Conservation (phyloP, 208 protist genomes). For the Herpetomonas muscarum region DNA sequence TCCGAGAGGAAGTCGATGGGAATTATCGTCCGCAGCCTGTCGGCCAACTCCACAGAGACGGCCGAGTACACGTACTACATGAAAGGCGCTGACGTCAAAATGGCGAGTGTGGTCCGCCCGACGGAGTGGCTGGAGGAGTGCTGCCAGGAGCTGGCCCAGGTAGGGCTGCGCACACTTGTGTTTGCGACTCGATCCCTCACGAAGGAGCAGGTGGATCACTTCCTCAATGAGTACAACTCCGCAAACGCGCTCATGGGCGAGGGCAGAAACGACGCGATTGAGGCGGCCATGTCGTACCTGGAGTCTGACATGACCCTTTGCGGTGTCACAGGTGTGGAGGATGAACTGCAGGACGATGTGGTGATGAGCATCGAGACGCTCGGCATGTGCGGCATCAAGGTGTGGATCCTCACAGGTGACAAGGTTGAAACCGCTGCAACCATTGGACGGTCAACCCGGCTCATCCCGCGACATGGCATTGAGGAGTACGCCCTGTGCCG, state of each 20-base stretch:
- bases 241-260: conserved; percentile 51
- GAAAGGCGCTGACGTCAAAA: conserved; percentile 96
- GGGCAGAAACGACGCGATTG: conserved; percentile 49
- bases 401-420: conserved; percentile 99
- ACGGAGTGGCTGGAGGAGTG: conserved; percentile 97
- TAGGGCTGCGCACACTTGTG: conserved; percentile 94
- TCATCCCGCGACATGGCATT: conserved; percentile 77
- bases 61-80: conserved; percentile 90
- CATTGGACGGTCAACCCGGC: conserved; percentile 91
- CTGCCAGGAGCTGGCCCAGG: conserved; percentile 94
- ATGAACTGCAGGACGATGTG: conserved; percentile 96
- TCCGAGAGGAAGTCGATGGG: conserved; percentile 98
- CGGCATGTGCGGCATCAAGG: conserved; percentile 95
- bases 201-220: conserved; percentile 82
- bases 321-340: conserved; percentile 97
- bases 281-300: conserved; percentile 69
- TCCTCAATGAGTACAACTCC: conserved; percentile 53
- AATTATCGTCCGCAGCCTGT: conserved; percentile 90
- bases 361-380: conserved; percentile 93
- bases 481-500: conserved; percentile 50
- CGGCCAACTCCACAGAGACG: neutral
- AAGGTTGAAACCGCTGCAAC: conserved; percentile 96
- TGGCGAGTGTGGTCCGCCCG: conserved; percentile 82
- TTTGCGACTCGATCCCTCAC: conserved; percentile 83
- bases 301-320: conserved; percentile 90